These are phyloP conservation scores for Podaxis pistillaris DNA, from an alignment of 768 basidiomycete genomes.

Conservation along the genomic window DNA sequence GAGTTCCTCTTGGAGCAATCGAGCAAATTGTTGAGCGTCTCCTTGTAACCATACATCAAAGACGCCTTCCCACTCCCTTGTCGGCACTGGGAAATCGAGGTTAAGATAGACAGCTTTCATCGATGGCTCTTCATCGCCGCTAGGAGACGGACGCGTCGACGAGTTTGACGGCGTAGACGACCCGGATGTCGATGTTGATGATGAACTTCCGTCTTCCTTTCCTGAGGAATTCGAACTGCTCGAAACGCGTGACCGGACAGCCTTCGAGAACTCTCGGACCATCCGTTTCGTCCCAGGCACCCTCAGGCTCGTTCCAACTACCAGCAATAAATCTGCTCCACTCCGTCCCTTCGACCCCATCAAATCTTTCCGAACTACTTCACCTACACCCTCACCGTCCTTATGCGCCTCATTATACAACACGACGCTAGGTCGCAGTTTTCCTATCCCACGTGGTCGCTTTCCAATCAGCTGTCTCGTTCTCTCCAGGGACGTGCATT, in stretches of 20 bases:
- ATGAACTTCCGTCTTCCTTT: conserved; percentile 25
- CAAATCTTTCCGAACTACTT: conserved; percentile 78
- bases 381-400: conserved; percentile 85
- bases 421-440: conserved; percentile 83
- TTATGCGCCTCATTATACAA: conserved; percentile 88
- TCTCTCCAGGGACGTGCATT: conserved; percentile 67
- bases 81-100: conserved; percentile 81
- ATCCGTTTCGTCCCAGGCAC: conserved; percentile 92
- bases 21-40: conserved; percentile 80
- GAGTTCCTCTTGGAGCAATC: conserved; percentile 55
- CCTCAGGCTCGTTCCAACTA: conserved; percentile 86
- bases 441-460: conserved; percentile 76
- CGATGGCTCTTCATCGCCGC: conserved; percentile 48
- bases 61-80: conserved; percentile 84
- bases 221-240: conserved; percentile 28
- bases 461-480: conserved; percentile 75
- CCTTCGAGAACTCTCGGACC: conserved; percentile 84
- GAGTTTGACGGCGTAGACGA: conserved; percentile 34
- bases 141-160: conserved; percentile 43
- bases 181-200: conserved; percentile 18
- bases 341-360: conserved; percentile 68
- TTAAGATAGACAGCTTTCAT: conserved; percentile 81
- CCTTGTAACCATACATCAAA: conserved; percentile 91
- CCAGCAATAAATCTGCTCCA: conserved; percentile 80
- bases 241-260: conserved; percentile 54